phyloP scores from a whole-genome alignment of 2,329 filamentous ascomycete genomes.

The Xylariaceae sp. region DNA sequence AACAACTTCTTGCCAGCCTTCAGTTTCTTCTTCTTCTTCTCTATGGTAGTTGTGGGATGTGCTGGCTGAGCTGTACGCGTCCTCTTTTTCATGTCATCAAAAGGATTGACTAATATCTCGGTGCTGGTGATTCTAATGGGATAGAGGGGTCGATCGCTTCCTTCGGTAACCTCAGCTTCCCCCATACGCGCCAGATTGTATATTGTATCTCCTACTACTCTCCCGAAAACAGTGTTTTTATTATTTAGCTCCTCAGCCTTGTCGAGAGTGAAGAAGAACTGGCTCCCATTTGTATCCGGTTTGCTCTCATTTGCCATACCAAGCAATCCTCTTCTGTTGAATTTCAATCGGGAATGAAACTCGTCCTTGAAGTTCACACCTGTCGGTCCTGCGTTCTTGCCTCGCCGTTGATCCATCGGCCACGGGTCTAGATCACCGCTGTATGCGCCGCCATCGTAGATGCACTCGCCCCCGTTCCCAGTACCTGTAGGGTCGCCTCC shows the following conservation, averaged over 20 bases:
- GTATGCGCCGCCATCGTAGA: slow-evolving; percentile 84
- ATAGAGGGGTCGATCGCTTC: slow-evolving; percentile 83
- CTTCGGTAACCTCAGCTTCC: slow-evolving; percentile 80
- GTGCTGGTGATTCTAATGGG: slow-evolving; percentile 77
- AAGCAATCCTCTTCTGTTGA: slow-evolving; percentile 85
- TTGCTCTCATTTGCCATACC: slow-evolving; percentile 93
- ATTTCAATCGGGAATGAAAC: slow-evolving; percentile 89
- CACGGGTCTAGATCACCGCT: slow-evolving; percentile 74
- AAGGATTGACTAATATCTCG: slow-evolving; percentile 82
- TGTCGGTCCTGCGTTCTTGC: slow-evolving; percentile 63
- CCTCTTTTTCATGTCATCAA: slow-evolving; percentile 78
- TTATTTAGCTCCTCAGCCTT: slow-evolving; percentile 84
- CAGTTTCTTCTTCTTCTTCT: slow-evolving; percentile 70
- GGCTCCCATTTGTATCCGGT: slow-evolving; percentile 84
- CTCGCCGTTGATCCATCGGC: slow-evolving; percentile 70
- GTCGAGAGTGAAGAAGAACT: slow-evolving; percentile 95
- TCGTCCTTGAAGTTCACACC: slow-evolving; percentile 78
- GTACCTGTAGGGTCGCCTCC: slow-evolving; percentile 94
- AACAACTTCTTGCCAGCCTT: slow-evolving; percentile 78
- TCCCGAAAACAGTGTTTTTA: slow-evolving; percentile 92
- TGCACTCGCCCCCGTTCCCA: slow-evolving; percentile 88
- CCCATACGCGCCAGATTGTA: slow-evolving; percentile 96
- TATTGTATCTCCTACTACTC: slow-evolving; percentile 91
- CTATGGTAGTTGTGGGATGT: slow-evolving; percentile 50
- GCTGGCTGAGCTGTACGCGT: slow-evolving; percentile 60